phyloP scores from a whole-genome alignment of 306 rosid species.

The Medicago truncatula region DNA sequence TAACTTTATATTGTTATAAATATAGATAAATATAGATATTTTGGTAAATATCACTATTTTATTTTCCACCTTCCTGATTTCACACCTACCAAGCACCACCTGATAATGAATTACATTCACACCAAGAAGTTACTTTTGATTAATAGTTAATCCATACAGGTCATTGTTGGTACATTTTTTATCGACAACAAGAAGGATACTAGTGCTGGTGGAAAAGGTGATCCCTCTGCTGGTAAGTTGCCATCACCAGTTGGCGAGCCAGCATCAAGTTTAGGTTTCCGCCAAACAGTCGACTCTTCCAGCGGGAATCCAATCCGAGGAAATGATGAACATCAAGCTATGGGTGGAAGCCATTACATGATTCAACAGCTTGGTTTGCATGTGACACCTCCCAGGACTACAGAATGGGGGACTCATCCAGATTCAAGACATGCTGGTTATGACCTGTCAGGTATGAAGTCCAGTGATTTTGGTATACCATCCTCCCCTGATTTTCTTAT shows the following conservation, averaged over 20 bases:
- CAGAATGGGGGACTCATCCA: conserved; percentile 76
- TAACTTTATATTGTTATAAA: background rate
- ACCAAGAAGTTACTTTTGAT: too few relatives aligned
- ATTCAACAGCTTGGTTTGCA: conserved; percentile 75
- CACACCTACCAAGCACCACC: conserved; percentile 24
- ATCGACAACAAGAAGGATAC: conserved; percentile 73
- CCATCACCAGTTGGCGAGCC: conserved; percentile 66
- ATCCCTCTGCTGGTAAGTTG: conserved; percentile 69
- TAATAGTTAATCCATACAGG: conserved; percentile 47
- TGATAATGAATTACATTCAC: conserved; percentile 9
- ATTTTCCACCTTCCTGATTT: background rate
- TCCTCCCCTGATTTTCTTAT: background rate
- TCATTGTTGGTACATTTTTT: conserved; percentile 84
- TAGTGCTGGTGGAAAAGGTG: conserved; percentile 62
- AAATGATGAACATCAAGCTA: conserved; percentile 73
- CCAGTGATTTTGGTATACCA: background rate
- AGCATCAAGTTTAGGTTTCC: conserved; percentile 65
- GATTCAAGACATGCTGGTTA: conserved; percentile 64
- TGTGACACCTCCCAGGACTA: conserved; percentile 56
- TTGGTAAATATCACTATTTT: background rate
- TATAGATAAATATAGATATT: too few relatives aligned
- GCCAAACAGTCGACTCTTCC: conserved; percentile 61
- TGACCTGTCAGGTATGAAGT: conserved; percentile 71
- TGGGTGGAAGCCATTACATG: conserved; percentile 81
- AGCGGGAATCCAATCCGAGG: conserved; percentile 64